These are phyloP conservation scores for Fusarium austroafricanum DNA, from an alignment of 2,329 filamentous ascomycete species.

Conservation along the genomic window DNA sequence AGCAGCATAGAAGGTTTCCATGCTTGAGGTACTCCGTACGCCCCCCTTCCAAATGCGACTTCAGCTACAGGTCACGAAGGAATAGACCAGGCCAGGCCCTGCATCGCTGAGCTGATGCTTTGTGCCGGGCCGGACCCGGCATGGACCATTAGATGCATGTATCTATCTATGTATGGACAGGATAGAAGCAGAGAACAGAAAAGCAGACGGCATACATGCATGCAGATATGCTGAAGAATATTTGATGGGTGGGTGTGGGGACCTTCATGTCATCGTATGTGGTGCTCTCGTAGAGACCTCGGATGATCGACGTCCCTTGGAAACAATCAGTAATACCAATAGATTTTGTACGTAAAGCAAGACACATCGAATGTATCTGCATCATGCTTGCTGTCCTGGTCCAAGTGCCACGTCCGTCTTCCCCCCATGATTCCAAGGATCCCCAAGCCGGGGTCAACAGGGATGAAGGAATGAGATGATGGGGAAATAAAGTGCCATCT, in stretches of 20 bases:
- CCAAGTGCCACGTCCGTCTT: slow-evolving; percentile 18
- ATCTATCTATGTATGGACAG: neutral
- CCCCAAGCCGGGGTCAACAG: slow-evolving; percentile 12
- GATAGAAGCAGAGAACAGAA: slow-evolving; percentile 5
- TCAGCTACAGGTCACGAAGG: slow-evolving; percentile 11
- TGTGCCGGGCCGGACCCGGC: slow-evolving; percentile 33
- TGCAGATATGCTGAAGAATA: slow-evolving; percentile 12
- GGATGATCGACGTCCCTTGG: neutral
- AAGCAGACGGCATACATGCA: neutral
- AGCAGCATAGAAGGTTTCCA: slow-evolving; percentile 19
- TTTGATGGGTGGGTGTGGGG: slow-evolving; percentile 7
- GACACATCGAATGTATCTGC: slow-evolving; percentile 13
- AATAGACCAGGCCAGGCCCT: slow-evolving; percentile 36
- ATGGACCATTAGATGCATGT: neutral
- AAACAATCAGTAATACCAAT: neutral
- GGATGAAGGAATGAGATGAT: slow-evolving; percentile 15
- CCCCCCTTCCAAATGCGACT: slow-evolving; percentile 9
- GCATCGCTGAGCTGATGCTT: slow-evolving; percentile 20
- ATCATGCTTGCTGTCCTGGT: neutral
- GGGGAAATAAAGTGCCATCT: slow-evolving; percentile 23
- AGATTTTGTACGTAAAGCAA: slow-evolving; percentile 22
- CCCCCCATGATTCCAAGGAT: slow-evolving; percentile 28
- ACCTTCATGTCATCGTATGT: neutral
- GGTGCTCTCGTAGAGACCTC: neutral
- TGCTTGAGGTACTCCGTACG: slow-evolving; percentile 14